phyloP scores from a whole-genome alignment of 2,329 filamentous ascomycete genomes.

The Ustilaginoidea virens region DNA sequence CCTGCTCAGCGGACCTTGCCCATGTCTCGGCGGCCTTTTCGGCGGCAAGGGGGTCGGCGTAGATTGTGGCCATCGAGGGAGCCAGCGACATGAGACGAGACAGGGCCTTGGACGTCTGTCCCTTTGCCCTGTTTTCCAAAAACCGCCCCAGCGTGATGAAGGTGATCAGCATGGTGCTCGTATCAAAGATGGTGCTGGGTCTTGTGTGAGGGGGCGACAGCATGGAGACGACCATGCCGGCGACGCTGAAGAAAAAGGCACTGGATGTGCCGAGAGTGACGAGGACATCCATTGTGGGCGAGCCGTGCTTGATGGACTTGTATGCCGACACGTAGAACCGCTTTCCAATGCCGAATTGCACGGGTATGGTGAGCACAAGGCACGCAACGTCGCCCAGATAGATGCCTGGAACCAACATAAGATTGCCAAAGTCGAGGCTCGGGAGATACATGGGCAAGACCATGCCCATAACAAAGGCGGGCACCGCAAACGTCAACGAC shows the following conservation, averaged over 20 bases:
- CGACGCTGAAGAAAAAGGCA: slow-evolving; percentile 89
- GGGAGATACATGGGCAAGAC: slow-evolving; percentile 75
- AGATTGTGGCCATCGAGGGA: slow-evolving; percentile 94
- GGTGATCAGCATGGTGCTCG: slow-evolving; percentile 94
- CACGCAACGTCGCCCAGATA: slow-evolving; percentile 83
- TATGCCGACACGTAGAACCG: slow-evolving; percentile 90
- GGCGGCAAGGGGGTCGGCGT: slow-evolving; percentile 82
- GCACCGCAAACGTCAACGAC: slow-evolving; percentile 69
- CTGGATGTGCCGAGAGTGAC: slow-evolving; percentile 87
- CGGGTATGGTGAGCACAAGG: slow-evolving; percentile 69
- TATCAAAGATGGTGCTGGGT: slow-evolving; percentile 88
- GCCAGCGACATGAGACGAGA: slow-evolving; percentile 91
- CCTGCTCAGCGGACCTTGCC: slow-evolving; percentile 23
- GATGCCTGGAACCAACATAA: slow-evolving; percentile 55
- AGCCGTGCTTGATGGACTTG: slow-evolving; percentile 78
- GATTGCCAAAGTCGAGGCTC: slow-evolving; percentile 58
- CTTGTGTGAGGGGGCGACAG: slow-evolving; percentile 58
- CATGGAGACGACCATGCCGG: slow-evolving; percentile 74
- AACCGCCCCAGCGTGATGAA: slow-evolving; percentile 87
- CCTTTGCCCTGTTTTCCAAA: slow-evolving; percentile 88
- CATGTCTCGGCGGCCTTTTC: slow-evolving; percentile 78
- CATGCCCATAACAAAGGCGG: slow-evolving; percentile 90
- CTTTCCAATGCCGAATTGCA: slow-evolving; percentile 92
- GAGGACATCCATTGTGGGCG: slow-evolving; percentile 95
- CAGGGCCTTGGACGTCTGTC: slow-evolving; percentile 86